These are phyloP conservation scores for Tagetes patula DNA, from an alignment of 129 eudicot genomes.

Conservation along the genomic window DNA sequence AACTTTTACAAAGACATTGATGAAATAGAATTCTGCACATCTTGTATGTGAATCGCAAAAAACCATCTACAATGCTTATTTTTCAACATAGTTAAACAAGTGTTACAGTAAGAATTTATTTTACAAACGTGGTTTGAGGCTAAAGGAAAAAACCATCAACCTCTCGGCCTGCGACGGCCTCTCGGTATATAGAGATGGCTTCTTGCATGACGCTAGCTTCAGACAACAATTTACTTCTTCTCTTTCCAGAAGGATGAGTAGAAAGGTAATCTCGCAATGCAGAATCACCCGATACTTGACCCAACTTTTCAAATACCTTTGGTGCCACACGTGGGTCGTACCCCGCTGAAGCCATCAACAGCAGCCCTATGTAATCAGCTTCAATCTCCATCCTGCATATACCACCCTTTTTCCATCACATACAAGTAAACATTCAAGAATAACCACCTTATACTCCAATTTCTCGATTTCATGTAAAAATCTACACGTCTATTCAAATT, in stretches of 20 bases:
- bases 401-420: neutral
- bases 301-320: conserved; percentile 75
- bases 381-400: conserved; percentile 87
- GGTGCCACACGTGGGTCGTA: conserved; percentile 88
- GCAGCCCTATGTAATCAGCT: conserved; percentile 89
- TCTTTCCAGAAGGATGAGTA: conserved; percentile 94
- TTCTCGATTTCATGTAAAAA: neutral
- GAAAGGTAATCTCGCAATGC: conserved; percentile 79
- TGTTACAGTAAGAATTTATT: neutral
- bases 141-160: conserved; percentile 82
- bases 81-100: neutral
- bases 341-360: conserved; percentile 81
- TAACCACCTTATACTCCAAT: neutral
- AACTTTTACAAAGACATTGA: neutral
- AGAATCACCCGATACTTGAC: conserved; percentile 48
- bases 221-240: conserved; percentile 62
- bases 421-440: neutral
- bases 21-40: neutral
- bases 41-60: neutral
- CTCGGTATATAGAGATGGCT: conserved; percentile 60
- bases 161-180: conserved; percentile 52
- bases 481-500: neutral
- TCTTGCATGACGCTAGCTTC: conserved; percentile 69
- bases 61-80: neutral
- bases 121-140: neutral